Conservation (phyloP, 73 alveolate species). For the Paramecium biaurelia region DNA sequence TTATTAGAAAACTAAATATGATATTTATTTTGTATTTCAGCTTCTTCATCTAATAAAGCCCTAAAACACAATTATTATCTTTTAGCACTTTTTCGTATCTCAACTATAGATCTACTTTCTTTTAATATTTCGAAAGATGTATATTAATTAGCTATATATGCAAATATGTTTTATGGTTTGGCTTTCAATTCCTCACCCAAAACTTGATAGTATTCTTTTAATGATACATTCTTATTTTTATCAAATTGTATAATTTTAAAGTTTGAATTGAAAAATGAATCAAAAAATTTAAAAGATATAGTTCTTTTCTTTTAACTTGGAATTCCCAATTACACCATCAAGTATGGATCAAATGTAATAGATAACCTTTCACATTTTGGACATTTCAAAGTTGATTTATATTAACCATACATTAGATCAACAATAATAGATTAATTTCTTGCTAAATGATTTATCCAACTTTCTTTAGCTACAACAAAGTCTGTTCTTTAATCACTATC, state of each 20-base stretch:
- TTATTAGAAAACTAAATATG: background rate
- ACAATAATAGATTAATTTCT: conserved; percentile 94
- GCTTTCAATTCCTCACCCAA: background rate
- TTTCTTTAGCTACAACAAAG: conserved; percentile 83
- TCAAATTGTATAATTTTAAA: background rate
- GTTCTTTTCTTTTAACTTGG: conserved; percentile 72
- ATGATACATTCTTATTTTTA: background rate
- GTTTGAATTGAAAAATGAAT: background rate
- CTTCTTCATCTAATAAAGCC: background rate
- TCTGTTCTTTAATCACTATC: conserved; percentile 81
- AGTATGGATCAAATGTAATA: conserved; percentile 95
- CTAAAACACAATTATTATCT: background rate
- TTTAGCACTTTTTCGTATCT: background rate
- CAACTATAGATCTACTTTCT: background rate
- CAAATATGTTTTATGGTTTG: background rate
- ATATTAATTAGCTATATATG: background rate
- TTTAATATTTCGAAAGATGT: background rate
- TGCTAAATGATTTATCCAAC: conserved; percentile 87
- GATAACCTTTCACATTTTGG: conserved; percentile 87
- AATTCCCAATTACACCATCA: conserved; percentile 88
- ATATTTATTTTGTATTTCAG: background rate
- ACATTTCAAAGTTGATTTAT: conserved; percentile 89
- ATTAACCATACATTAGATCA: conserved; percentile 96
- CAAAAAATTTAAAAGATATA: background rate
- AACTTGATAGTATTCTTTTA: background rate